Evolutionary conservation across 768 basidiomycete genomes (phyloP), one percentile per base, ranked within the genome.

Genomic region (Phanerochaete carnosa): DNA sequence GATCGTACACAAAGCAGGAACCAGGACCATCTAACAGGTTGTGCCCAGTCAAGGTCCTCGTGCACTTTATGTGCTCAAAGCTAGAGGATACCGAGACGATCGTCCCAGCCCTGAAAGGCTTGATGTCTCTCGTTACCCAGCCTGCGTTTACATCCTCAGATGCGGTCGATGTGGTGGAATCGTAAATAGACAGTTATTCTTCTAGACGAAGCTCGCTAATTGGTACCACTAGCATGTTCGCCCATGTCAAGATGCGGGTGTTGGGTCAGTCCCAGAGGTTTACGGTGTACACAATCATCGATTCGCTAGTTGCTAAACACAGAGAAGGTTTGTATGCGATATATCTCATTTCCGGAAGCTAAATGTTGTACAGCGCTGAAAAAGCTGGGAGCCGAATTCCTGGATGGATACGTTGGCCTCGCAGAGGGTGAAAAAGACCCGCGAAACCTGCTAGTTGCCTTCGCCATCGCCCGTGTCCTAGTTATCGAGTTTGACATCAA

Each of bases 361-460:
- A 16, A 49, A 45, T 15, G 54, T 16, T 23, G 28, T 59, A 9
- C 35, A 89, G 93, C 83, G 33, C 73, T 98, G 23, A 90, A 89
- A 71, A 75, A 70, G 6, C 82, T 92, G 81, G 89, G 88, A 0
- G 78, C 83, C 26, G 80, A 77, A 8, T 98, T 98, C 71, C 62
- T 98, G 25, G 74, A 77, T 7, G 84, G 85, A 25, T 99, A 98
- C 71, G 81, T 89, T 30, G 69, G 71, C 52, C 74, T 98, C n/a
- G 94, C 87, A 3, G 92, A 97, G 59, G 95, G 95, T 16, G 97
- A 99, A 75, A 98, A 98, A 68, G 97, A 99, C 70, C 97, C 97
- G 30, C 81, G 97, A 19, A 99, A 98, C 74, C 79, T 99, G 8
- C 79, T 97, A 64, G 68, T 96, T 12, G 91, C 92, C 28, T 99